Evolutionary conservation across 1,284 basidiomycete genomes (phyloP), one percentile per base, ranked within the genome.

Genomic region (Papiliotrema laurentii): DNA sequence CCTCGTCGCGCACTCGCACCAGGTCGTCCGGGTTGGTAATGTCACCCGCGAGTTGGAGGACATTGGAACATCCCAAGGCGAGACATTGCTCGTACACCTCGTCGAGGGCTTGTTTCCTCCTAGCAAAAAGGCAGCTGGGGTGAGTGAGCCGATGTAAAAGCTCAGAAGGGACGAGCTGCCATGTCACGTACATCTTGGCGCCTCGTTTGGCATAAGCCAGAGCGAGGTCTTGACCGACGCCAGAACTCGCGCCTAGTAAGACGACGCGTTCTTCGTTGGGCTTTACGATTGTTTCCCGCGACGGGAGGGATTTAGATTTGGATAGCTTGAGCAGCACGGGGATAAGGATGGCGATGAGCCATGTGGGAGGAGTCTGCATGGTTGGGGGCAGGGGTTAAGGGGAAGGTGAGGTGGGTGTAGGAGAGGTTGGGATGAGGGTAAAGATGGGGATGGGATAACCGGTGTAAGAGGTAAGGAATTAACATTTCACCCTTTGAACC

Each of bases 161-260:
- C 6, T 3, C 6, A 11, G 4, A 19, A 30, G 24, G 10, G 11
- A 5, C 19, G 6, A 19, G 10, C 22, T 3, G 27, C n/a, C 21
- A 25, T 21, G 21, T 31, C 16, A 50, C 66, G 46, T 59, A 73
- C 68, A 93, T 78, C 40, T 76, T 77, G 4, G 88, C 87, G 9
- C 89, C 89, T 19, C 87, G 77, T 44, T 75, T 68, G 3, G 86
- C 84, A 62, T 94, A 94, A 51, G 80, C 76, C 14, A 79, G 74
- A 1, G 89, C 88, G 19, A 92, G 77, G 2, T 79, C 78, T 45
- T 81, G 79, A 2, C 91, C 91, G n/a, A 93, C 83, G 0, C 91
- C 89, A 37, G 83, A 84, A 6, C 86, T 85, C 1, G 85, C 88
- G 16, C 90, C 89, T 25, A 93, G 74, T 50, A 93, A 78, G 11